Evolutionary conservation across 2,329 filamentous ascomycete species (phyloP).

Genomic region (Aaosphaeria arxii): DNA sequence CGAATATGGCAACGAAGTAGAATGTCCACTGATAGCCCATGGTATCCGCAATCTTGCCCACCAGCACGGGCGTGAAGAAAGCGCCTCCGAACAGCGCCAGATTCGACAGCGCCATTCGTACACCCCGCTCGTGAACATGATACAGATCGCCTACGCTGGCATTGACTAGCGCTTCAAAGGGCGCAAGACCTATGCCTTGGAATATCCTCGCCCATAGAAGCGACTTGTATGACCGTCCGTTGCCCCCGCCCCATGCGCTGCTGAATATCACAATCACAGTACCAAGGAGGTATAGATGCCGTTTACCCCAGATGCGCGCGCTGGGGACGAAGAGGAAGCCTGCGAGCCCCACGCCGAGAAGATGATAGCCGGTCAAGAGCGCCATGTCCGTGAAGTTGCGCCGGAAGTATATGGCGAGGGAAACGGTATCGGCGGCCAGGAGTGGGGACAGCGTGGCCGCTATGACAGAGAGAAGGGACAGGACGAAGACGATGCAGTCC

Average conservation of each 20-base stretch:
- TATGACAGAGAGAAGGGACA: conserved; percentile 79
- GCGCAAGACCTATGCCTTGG: conserved; percentile 82
- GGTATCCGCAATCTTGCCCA: conserved; percentile 75
- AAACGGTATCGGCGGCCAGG: conserved; percentile 83
- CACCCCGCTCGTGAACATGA: conserved; percentile 80
- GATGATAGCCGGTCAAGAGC: conserved; percentile 80
- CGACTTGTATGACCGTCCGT: conserved; percentile 65
- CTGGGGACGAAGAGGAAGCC: conserved; percentile 85
- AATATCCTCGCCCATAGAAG: conserved; percentile 76
- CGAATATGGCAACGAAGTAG: conserved; percentile 83
- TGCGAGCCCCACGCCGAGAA: conserved; percentile 77
- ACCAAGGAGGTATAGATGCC: conserved; percentile 81
- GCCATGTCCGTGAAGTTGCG: conserved; percentile 72
- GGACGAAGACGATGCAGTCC: conserved; percentile 73
- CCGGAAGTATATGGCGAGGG: conserved; percentile 65
- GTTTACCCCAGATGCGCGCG: conserved; percentile 87
- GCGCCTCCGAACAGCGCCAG: conserved; percentile 68
- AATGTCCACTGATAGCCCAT: conserved; percentile 88
- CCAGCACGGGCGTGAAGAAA: conserved; percentile 82
- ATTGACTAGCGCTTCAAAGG: conserved; percentile 88
- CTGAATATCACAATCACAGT: conserved; percentile 70
- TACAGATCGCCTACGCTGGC: conserved; percentile 87
- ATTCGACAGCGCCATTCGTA: conserved; percentile 80
- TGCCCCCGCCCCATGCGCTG: conserved; percentile 74
- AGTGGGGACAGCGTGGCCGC: conserved; percentile 82